A percentile compares a stretch with the other conserved stretches of the same genome.
Evolutionary conservation across 2,329 filamentous ascomycete genomes (phyloP).

Genomic region (Aspergillus sp.): DNA sequence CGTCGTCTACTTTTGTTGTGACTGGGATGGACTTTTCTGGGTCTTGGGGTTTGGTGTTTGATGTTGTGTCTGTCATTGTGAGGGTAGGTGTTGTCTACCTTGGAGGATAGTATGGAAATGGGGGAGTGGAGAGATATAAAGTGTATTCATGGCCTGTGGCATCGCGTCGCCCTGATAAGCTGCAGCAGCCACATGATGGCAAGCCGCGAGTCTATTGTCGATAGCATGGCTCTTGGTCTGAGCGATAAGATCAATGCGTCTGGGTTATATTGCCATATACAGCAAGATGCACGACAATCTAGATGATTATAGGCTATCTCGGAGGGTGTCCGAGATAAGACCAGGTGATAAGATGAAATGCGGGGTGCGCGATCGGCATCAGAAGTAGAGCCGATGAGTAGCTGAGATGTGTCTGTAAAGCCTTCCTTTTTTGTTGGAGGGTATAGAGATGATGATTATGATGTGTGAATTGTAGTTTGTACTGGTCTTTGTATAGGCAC

Average conservation of each 20-base stretch:
- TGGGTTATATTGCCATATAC: background rate
- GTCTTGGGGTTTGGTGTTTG: background rate
- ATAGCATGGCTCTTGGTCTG: background rate
- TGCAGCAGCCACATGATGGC: background rate
- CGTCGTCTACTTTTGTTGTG: slow-evolving; percentile 11
- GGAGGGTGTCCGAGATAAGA: background rate
- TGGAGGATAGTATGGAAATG: too few species aligned
- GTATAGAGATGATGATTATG: too few species aligned
- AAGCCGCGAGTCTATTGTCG: background rate
- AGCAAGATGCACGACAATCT: background rate
- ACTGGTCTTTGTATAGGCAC: too few species aligned
- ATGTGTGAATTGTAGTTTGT: too few species aligned
- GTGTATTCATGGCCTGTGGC: background rate
- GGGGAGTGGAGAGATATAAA: background rate
- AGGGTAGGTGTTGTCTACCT: too few species aligned
- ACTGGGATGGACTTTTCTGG: background rate
- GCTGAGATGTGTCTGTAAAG: too few species aligned
- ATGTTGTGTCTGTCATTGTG: background rate
- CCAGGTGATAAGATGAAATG: too few species aligned
- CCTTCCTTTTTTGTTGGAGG: too few species aligned
- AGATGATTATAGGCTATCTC: background rate
- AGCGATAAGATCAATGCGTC: background rate
- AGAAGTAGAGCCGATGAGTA: too few species aligned
- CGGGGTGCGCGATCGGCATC: too few species aligned
- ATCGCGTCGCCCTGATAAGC: background rate